Evolutionary conservation across 257 asterid species (phyloP).

Genomic region (Misopates orontium): DNA sequence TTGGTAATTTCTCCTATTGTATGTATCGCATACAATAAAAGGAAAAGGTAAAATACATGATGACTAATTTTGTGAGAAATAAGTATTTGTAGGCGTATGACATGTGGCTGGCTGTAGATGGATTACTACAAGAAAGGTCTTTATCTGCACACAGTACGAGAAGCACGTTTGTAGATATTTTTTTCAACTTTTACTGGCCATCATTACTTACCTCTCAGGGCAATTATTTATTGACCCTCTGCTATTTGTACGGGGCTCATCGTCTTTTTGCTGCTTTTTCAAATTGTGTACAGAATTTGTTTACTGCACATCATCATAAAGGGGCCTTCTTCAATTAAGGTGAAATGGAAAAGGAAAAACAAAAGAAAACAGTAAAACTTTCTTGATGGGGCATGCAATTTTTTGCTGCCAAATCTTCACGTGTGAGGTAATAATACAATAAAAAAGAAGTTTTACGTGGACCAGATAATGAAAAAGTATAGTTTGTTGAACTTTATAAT

Average conservation of each 20-base stretch:
- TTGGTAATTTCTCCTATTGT: too few relatives aligned
- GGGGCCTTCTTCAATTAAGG: slow-evolving; percentile 3
- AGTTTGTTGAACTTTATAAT: too few relatives aligned
- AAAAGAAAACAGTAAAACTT: too few relatives aligned
- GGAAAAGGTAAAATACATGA: background rate
- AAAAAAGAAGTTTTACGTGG: too few relatives aligned
- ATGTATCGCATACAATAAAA: too few relatives aligned
- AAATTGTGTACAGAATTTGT: slow-evolving; percentile 5
- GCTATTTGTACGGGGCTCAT: slow-evolving; percentile 34
- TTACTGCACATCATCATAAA: slow-evolving; percentile 7
- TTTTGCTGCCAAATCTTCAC: too few relatives aligned
- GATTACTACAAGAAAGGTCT: slow-evolving; percentile 13
- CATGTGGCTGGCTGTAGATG: background rate
- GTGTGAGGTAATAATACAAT: too few relatives aligned
- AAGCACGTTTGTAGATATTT: background rate
- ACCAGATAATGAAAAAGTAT: too few relatives aligned
- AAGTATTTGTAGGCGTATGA: background rate
- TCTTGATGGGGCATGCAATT: too few relatives aligned
- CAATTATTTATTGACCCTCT: slow-evolving; percentile 33
- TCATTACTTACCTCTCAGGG: slow-evolving; percentile 34
- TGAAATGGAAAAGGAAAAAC: too few relatives aligned
- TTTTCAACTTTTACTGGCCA: slow-evolving; percentile 37
- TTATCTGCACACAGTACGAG: slow-evolving; percentile 42
- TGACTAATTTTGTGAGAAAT: background rate
- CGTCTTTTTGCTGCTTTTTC: slow-evolving; percentile 34